phyloP scores from a whole-genome alignment of 1,139 yeast species.

The Hemisphaericaspora xylanilytica region DNA sequence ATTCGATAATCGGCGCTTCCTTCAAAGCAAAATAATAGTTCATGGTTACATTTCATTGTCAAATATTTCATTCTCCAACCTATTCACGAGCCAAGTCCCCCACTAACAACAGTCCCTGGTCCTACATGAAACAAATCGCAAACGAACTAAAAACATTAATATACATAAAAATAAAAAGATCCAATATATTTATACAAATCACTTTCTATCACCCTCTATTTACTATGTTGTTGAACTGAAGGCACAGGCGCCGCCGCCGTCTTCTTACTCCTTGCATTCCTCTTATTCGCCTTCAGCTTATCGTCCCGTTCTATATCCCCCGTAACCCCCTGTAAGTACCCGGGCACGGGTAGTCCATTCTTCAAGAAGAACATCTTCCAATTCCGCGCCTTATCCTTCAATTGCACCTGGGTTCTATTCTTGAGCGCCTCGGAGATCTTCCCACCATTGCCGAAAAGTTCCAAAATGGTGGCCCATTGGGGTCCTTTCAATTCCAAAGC shows the following conservation, averaged over 20 bases:
- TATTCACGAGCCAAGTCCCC: too few relatives aligned
- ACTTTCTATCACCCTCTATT: neutral
- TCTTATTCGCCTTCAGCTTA: slow-evolving; percentile 21
- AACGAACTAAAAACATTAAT: too few relatives aligned
- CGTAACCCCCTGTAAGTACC: slow-evolving; percentile 75
- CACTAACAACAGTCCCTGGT: too few relatives aligned
- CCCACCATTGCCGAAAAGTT: slow-evolving; percentile 91
- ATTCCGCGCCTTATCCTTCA: slow-evolving; percentile 93
- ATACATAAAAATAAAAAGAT: neutral
- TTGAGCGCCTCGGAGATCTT: slow-evolving; percentile 77
- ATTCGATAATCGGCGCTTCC: too few relatives aligned
- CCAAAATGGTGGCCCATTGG: slow-evolving; percentile 87
- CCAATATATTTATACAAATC: neutral
- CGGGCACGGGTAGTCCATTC: slow-evolving; percentile 70
- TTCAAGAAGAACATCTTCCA: slow-evolving; percentile 86
- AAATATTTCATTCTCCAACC: too few relatives aligned
- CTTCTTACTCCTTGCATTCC: slow-evolving; percentile 28
- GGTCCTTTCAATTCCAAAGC: slow-evolving; percentile 88
- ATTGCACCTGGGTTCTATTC: slow-evolving; percentile 83
- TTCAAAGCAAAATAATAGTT: too few relatives aligned
- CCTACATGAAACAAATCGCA: too few relatives aligned
- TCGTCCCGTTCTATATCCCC: slow-evolving; percentile 72
- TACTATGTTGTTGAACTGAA: slow-evolving; percentile 12
- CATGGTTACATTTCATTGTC: too few relatives aligned
- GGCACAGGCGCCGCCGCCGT: slow-evolving; percentile 46